These are phyloP conservation scores for Pseudonitzschia multiseries DNA, from an alignment of 108 stramenopile species.

Conservation along the genomic window DNA sequence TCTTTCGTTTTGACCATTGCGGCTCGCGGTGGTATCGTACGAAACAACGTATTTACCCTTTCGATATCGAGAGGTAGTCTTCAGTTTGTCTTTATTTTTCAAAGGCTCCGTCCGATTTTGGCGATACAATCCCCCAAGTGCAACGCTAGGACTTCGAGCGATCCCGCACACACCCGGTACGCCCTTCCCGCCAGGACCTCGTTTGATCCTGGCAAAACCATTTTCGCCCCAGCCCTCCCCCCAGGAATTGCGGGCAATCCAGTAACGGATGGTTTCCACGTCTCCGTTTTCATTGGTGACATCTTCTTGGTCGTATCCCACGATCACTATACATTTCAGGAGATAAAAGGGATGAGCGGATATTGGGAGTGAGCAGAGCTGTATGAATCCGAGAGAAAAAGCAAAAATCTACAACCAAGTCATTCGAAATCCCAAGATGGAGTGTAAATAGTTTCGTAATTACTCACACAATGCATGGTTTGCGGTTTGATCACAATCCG, in stretches of 20 bases:
- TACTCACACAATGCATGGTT: constrained; percentile 66
- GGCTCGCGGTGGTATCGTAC: constrained; percentile 4
- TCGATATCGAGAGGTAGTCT: background rate
- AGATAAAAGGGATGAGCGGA: background rate
- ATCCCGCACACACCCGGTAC: constrained; percentile 72
- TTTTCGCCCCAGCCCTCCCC: constrained; percentile 73
- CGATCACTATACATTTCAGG: constrained; percentile 3
- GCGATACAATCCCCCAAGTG: constrained; percentile 53
- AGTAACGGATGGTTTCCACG: constrained; percentile 42
- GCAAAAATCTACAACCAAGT: background rate
- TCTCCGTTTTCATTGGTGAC: background rate
- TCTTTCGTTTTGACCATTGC: background rate
- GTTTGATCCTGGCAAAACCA: constrained; percentile 62
- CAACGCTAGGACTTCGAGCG: constrained; percentile 71
- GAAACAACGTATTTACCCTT: constrained; percentile 6
- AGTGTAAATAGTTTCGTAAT: background rate
- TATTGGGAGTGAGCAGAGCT: constrained; percentile 34
- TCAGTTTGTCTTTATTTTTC: background rate
- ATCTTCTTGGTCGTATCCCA: constrained; percentile 24
- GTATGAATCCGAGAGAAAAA: background rate
- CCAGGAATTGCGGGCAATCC: constrained; percentile 77
- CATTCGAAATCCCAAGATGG: background rate
- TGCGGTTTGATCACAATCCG: constrained; percentile 48
- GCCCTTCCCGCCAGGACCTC: constrained; percentile 51
- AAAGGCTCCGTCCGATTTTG: constrained; percentile 5